These are phyloP conservation scores for Solanum phureja DNA, from an alignment of 257 asterid genomes.

Conservation along the genomic window DNA sequence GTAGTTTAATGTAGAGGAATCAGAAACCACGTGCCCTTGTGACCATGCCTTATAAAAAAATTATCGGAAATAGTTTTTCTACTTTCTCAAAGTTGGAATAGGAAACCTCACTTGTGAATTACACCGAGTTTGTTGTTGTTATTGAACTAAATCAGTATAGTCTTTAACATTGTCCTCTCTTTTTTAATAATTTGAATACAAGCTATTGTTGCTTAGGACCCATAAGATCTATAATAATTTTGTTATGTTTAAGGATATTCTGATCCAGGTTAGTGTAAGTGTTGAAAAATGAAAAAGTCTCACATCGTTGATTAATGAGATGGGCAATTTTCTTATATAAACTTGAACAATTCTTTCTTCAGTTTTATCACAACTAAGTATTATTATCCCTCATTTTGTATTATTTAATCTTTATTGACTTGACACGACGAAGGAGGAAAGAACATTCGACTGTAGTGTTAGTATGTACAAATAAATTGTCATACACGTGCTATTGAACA, in stretches of 20 bases:
- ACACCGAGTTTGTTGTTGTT: too few species aligned
- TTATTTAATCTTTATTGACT: too few species aligned
- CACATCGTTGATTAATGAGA: too few species aligned
- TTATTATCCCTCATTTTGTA: too few species aligned
- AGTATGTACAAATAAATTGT: background rate
- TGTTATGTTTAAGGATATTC: background rate
- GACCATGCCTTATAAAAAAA: background rate
- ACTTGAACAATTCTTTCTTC: too few species aligned
- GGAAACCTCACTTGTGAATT: too few species aligned
- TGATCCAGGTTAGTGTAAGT: too few species aligned
- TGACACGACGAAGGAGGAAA: background rate
- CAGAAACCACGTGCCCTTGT: slow-evolving; percentile 87
- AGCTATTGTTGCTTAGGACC: background rate
- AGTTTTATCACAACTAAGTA: background rate
- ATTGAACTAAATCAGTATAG: background rate
- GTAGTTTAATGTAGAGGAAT: slow-evolving; percentile 47
- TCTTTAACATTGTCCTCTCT: background rate
- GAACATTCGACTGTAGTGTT: background rate
- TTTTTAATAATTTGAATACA: background rate
- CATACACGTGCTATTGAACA: background rate
- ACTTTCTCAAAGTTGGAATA: fast-evolving
- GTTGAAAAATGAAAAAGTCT: too few species aligned
- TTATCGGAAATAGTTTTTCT: too few species aligned
- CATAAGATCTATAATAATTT: background rate
- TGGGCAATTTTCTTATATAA: too few species aligned